These are phyloP conservation scores for Suillus alpinus DNA, from an alignment of 768 basidiomycete genomes.

Conservation along the genomic window DNA sequence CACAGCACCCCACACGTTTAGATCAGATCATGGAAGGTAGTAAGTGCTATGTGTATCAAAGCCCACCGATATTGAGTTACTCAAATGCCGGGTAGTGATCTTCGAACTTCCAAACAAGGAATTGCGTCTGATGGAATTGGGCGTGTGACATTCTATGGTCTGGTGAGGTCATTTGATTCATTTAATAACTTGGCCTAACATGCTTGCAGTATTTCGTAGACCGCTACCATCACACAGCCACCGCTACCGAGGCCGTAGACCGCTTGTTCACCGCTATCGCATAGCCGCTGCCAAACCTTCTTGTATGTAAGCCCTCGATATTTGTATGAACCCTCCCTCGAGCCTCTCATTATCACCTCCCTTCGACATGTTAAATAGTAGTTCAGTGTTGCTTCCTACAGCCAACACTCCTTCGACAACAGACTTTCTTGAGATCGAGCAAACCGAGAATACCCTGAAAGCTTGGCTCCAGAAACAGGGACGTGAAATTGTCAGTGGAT, in stretches of 20 bases:
- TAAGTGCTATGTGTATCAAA: background rate
- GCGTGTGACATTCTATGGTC: too few relatives aligned
- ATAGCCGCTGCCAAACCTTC: too few relatives aligned
- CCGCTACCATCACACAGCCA: background rate
- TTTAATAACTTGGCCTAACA: too few relatives aligned
- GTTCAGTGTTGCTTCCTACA: background rate
- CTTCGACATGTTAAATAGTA: background rate
- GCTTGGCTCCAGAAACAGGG: background rate
- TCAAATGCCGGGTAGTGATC: too few relatives aligned
- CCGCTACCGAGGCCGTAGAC: too few relatives aligned
- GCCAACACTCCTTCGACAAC: background rate
- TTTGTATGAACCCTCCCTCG: background rate
- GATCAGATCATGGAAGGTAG: background rate
- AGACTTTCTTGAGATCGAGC: background rate
- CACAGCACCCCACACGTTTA: background rate
- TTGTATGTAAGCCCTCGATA: background rate
- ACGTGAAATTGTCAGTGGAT: background rate
- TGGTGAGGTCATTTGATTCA: too few relatives aligned
- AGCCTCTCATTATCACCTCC: background rate
- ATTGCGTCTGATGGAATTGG: background rate
- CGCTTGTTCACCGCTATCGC: too few relatives aligned
- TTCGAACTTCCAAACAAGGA: background rate
- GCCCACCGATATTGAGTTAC: background rate
- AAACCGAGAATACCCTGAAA: background rate
- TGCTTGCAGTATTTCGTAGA: too few relatives aligned